Evolutionary conservation across 495 filamentous ascomycete genomes (phyloP).

Genomic region (Aspergillus biplanus): DNA sequence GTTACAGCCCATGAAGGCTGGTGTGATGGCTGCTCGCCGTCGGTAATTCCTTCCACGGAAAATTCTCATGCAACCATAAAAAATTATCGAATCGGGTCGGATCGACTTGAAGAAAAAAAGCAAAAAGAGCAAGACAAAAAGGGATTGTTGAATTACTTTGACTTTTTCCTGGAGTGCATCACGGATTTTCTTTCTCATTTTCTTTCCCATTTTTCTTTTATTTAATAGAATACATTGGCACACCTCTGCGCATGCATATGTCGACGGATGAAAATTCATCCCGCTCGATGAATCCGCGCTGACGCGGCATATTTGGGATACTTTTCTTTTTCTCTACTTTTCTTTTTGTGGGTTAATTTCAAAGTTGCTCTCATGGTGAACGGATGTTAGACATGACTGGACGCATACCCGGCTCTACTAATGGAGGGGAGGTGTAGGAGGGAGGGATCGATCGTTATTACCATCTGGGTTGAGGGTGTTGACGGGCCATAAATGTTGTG

Average conservation of each 20-base stretch:
- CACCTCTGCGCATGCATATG: slow-evolving; percentile 5
- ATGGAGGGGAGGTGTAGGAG: background rate
- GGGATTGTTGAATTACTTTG: slow-evolving; percentile 7
- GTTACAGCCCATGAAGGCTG: slow-evolving; percentile 51
- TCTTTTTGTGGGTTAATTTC: background rate
- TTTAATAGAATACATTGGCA: slow-evolving; percentile 32
- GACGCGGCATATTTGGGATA: slow-evolving; percentile 7
- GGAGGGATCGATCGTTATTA: slow-evolving; percentile 18
- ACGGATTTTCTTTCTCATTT: slow-evolving; percentile 22
- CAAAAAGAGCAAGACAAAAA: slow-evolving; percentile 17
- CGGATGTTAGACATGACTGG: slow-evolving; percentile 20
- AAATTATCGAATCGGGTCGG: background rate
- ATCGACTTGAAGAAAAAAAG: slow-evolving; percentile 7
- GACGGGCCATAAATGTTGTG: slow-evolving; percentile 18
- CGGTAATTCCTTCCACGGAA: slow-evolving; percentile 31
- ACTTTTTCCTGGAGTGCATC: slow-evolving; percentile 23
- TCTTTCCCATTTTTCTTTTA: slow-evolving; percentile 25
- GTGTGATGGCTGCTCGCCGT: slow-evolving; percentile 40
- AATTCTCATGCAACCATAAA: slow-evolving; percentile 9
- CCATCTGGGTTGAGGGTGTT: slow-evolving; percentile 8
- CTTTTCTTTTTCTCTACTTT: background rate
- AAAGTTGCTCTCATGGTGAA: slow-evolving; percentile 7
- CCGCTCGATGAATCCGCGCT: background rate
- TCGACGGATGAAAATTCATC: background rate
- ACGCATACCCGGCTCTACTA: background rate